Base-by-base conservation (phyloP, 768 basidiomycete genomes). In the Pulveroboletus ravenelii region DNA sequence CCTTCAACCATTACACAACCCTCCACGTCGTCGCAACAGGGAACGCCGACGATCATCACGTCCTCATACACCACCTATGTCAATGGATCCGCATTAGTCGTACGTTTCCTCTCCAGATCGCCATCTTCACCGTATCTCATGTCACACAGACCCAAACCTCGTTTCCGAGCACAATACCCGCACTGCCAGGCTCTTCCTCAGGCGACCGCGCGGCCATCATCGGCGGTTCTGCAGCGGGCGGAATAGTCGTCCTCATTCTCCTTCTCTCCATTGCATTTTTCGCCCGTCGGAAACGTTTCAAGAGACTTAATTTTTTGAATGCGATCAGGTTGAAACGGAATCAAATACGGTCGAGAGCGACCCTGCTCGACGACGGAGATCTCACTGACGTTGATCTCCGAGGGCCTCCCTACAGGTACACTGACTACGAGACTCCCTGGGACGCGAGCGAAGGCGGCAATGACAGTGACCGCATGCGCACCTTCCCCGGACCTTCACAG, bases 221-320 rank as follows among this genome's bases (percentile, higher is more conserved):
- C 31, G 74, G 71, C 3, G 75, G 74, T 3, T 62, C 70, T 4
- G 72, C 74, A 29, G 66, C 69, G 5, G 75, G 68, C 2, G 69
- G 61, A 9, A 66, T n/a, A n/a, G n/a, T n/a, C n/a, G n/a, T n/a
- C n/a, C n/a, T n/a, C n/a, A n/a, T n/a, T n/a, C n/a, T n/a, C n/a
- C n/a, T n/a, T n/a, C n/a, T n/a, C n/a, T n/a, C n/a, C n/a, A n/a
- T n/a, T n/a, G n/a, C n/a, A n/a, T n/a, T n/a, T n/a, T n/a, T n/a
- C n/a, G n/a, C n/a, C n/a, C n/a, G n/a, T n/a, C n/a, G n/a, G n/a
- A n/a, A n/a, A n/a, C n/a, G n/a, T n/a, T n/a, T n/a, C n/a, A n/a
- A n/a, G n/a, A n/a, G n/a, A n/a, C n/a, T n/a, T 72, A 14, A 64
- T 8, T 67, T 69, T 43, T 39, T 67, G 0, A 60, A 68, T 12